Evolutionary conservation across 2,329 filamentous ascomycete genomes (phyloP).

Genomic region (Exserohilum rostratum): DNA sequence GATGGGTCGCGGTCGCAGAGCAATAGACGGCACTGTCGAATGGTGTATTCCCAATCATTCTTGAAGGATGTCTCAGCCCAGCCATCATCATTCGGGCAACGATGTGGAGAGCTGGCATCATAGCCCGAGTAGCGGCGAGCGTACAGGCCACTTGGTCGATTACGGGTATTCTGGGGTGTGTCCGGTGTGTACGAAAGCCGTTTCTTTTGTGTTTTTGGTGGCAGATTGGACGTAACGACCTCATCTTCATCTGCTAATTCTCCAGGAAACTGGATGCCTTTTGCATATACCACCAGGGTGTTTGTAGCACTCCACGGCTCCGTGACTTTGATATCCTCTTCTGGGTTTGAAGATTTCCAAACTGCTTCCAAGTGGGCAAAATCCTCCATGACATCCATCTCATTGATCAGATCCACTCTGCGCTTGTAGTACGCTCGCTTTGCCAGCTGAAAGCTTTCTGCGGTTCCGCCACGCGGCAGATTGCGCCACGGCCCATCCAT

Average conservation of each 20-base stretch:
- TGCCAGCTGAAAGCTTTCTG: neutral
- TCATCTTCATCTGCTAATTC: neutral
- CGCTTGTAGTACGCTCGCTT: slow-evolving; percentile 9
- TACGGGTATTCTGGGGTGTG: slow-evolving; percentile 14
- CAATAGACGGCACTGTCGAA: slow-evolving; percentile 21
- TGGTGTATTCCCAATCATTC: slow-evolving; percentile 9
- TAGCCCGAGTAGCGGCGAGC: slow-evolving; percentile 1
- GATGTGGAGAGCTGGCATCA: slow-evolving; percentile 16
- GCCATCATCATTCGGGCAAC: slow-evolving; percentile 8
- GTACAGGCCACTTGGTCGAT: slow-evolving; percentile 2
- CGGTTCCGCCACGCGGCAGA: neutral
- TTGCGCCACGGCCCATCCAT: slow-evolving; percentile 19
- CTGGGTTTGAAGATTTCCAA: slow-evolving; percentile 7
- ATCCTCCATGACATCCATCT: neutral
- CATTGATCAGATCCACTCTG: slow-evolving; percentile 14
- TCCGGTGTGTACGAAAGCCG: slow-evolving; percentile 3
- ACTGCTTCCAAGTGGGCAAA: slow-evolving; percentile 1
- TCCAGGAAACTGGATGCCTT: slow-evolving; percentile 3
- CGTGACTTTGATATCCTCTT: neutral
- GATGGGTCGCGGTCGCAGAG: neutral
- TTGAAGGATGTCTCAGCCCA: slow-evolving; percentile 17
- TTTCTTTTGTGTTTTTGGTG: neutral
- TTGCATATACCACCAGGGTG: neutral
- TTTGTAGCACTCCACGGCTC: slow-evolving; percentile 1
- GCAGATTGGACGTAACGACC: neutral